Conservation (phyloP, 495 filamentous ascomycete genomes). For the Neurospora sp. region DNA sequence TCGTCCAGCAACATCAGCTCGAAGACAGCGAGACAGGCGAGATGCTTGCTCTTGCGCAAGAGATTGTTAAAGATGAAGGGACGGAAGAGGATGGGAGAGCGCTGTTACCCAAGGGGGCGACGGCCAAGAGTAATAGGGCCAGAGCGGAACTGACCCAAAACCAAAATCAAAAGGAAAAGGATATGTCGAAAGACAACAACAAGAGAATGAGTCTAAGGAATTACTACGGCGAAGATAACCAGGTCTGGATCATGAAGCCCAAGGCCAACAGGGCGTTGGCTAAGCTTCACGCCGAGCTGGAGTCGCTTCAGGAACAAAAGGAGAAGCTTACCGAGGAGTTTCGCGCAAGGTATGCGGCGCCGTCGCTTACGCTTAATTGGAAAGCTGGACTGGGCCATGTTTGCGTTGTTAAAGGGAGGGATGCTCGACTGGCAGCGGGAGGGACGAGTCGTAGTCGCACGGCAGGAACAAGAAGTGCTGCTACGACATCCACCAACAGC, state of each 20-base stretch:
- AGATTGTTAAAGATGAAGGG: constrained; percentile 48
- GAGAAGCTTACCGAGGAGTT: constrained; percentile 47
- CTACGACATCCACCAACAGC: background rate
- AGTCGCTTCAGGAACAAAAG: constrained; percentile 48
- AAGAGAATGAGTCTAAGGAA: constrained; percentile 26
- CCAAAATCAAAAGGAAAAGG: constrained; percentile 13
- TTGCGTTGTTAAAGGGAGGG: constrained; percentile 81
- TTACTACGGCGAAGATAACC: constrained; percentile 43
- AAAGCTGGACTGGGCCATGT: constrained; percentile 76
- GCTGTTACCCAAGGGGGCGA: constrained; percentile 30
- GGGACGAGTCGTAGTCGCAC: background rate
- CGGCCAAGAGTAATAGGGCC: constrained; percentile 9
- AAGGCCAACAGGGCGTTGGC: constrained; percentile 56
- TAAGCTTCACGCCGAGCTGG: constrained; percentile 55
- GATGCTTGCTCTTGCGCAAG: constrained; percentile 57
- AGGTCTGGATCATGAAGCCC: constrained; percentile 82
- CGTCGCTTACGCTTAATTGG: constrained; percentile 68
- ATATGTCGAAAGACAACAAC: constrained; percentile 29
- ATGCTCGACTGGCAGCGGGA: constrained; percentile 29
- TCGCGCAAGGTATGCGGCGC: constrained; percentile 37
- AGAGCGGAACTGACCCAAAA: constrained; percentile 28
- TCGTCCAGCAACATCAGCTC: constrained; percentile 65
- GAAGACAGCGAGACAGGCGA: constrained; percentile 61
- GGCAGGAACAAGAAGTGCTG: background rate
- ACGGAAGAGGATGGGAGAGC: constrained; percentile 24